Evolutionary conservation across 208 protist genomes (phyloP), one percentile per base, ranked within the genome.

Genomic region (Blastocrithidia nonstop): DNA sequence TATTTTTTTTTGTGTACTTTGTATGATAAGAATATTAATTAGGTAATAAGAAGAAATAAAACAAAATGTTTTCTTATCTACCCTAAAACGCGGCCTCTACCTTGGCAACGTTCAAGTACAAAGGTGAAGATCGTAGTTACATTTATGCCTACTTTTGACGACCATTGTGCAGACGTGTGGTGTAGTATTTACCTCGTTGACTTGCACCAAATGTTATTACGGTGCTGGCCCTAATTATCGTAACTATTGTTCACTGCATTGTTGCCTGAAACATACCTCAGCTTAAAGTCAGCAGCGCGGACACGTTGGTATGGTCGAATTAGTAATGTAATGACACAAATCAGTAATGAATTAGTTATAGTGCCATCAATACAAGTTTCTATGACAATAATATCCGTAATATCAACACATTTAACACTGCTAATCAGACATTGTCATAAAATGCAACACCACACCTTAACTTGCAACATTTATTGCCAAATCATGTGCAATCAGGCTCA

Each of bases 181-280:
- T 87, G 8, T 20, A 51, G 0, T 49, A 57, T 28, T 56, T 93
- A 0, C 87, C 83, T 3, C 57, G 67, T 16, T 93, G 77, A 78
- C 51, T 91, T 7, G 61, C 80, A 6, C 65, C 87, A 7, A 93
- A 93, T 56, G 57, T 74, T 0, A 94, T 96, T 38, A 96, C 81
- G 3, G 45, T 95, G 16, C 36, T 50, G 8, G 89, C 80, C 5
- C 66, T 96, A 1, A 29, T 77, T 16, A 59, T 69, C 32, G 76
- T 90, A 11, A 60, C 65, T 36, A 1, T 75, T 23, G 65, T 73
- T 16, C 77, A 89, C 45, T 19, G 53, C 13, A 32, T 88, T 16
- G 23, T 88, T 21, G 61, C 66, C 1, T 80, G 62, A 45, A 74
- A 85, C 56, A 74, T 85, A 58, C 76, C 81, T 6, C 66, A 73